Base-by-base conservation (phyloP, 2,329 filamentous ascomycete species). In the Pseudogymnoascus sp. region DNA sequence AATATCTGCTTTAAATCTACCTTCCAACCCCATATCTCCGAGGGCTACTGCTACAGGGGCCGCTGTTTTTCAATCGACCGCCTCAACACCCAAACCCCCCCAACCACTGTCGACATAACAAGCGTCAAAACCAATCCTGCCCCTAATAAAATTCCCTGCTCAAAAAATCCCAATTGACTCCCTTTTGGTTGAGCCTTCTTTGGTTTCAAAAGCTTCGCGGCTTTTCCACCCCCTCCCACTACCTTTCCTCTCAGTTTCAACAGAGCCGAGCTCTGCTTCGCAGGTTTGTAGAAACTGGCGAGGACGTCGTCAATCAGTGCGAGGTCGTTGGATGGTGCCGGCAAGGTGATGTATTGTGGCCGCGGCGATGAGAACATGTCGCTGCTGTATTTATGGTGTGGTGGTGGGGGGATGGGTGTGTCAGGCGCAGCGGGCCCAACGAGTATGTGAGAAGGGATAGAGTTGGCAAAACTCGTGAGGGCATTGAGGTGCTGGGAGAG, bases 151-250 rank as follows among this genome's bases (percentile, higher is more conserved):
- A 45, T 8, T 0, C 78, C 79, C 63, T 79, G 76, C 63, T 80
- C 77, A 64, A 81, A 81, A 69, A 79, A 81, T 0, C 78, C 79
- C 29, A 80, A 55, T 52, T 72, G 64, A 62, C 65, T 37, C 61
- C 77, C 65, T 31, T 68, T 65, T 1, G 69, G 70, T 64, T 78
- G 72, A 2, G 21, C 40, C 12, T 45, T 45, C 21, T 45, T 45
- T 2, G 40, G 40, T n/a, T 45, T 45, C 12, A 45, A 45, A 45
- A 45, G 1, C 40, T 27, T 27, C 5, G 5, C 21, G 21, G 40
- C 12, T 27, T 45, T 45, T 45, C 40, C 40, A 45, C 27, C 21
- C 12, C 4, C n/a, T 3, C 21, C 40, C 21, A 45, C 40, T 5
- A 27, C 21, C 40, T 45, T 45, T n/a, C 40, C 21, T 27, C 40